A percentile compares a stretch with the other conserved stretches of the same genome.
Evolutionary conservation across 2,329 filamentous ascomycete species (phyloP).

Genomic region (Phyllosticta citribraziliensis): DNA sequence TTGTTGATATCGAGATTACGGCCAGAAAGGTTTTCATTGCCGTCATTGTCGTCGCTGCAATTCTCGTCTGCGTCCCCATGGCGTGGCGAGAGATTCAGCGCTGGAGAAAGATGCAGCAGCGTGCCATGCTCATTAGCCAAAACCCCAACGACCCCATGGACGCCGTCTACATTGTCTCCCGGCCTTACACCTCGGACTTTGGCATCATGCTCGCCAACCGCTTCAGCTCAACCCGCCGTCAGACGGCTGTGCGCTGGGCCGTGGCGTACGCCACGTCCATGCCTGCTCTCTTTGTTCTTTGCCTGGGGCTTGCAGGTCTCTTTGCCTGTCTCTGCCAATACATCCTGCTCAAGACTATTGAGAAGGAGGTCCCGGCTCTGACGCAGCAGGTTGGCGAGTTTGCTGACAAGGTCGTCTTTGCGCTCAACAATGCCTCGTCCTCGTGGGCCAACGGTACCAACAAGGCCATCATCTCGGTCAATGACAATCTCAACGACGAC

Average conservation of each 20-base stretch:
- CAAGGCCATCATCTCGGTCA: slow-evolving; percentile 54
- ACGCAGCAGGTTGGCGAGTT: slow-evolving; percentile 68
- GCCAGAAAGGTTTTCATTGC: slow-evolving; percentile 68
- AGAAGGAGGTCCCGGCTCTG: slow-evolving; percentile 67
- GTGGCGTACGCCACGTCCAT: slow-evolving; percentile 80
- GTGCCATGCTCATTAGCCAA: slow-evolving; percentile 54
- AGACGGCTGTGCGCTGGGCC: slow-evolving; percentile 70
- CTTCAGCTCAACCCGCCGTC: slow-evolving; percentile 54
- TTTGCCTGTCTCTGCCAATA: slow-evolving; percentile 76
- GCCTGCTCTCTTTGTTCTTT: slow-evolving; percentile 76
- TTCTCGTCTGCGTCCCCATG: slow-evolving; percentile 68
- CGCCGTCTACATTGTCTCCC: slow-evolving; percentile 75
- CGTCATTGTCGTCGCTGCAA: slow-evolving; percentile 60
- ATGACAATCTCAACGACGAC: slow-evolving; percentile 68
- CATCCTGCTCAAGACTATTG: slow-evolving; percentile 61
- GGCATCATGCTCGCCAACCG: slow-evolving; percentile 61
- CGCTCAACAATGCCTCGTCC: slow-evolving; percentile 61
- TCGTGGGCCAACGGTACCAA: slow-evolving; percentile 73
- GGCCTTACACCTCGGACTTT: slow-evolving; percentile 62
- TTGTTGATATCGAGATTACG: slow-evolving; percentile 56
- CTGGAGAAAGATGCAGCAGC: slow-evolving; percentile 63
- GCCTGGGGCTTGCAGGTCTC: slow-evolving; percentile 70
- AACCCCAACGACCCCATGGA: slow-evolving; percentile 73
- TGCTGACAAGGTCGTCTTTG: slow-evolving; percentile 64
- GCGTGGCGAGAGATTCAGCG: slow-evolving; percentile 69